phyloP scores from a whole-genome alignment of 2,329 filamentous ascomycete species.

The Fusarium decemcellulare region DNA sequence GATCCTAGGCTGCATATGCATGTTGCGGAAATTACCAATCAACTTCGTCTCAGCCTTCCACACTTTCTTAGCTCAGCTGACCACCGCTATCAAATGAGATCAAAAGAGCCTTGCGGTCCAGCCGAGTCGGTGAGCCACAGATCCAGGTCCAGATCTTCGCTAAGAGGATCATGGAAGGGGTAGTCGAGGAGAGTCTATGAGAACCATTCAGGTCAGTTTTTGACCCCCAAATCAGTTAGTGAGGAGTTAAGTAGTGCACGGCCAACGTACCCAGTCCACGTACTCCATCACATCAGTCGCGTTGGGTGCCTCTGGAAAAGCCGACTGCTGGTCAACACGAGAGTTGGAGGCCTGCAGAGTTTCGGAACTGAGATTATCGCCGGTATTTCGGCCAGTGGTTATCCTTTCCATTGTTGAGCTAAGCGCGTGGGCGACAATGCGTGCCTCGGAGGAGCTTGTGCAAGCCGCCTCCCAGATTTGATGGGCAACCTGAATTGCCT shows the following conservation, averaged over 20 bases:
- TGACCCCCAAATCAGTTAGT: neutral
- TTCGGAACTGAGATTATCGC: neutral
- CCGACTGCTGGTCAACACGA: neutral
- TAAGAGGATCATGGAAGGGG: slow-evolving; percentile 11
- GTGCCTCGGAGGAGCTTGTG: slow-evolving; percentile 33
- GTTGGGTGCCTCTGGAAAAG: neutral
- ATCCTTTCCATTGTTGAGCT: slow-evolving; percentile 36
- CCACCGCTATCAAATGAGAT: no score
- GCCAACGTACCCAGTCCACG: slow-evolving; percentile 40
- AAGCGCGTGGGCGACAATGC: slow-evolving; percentile 38
- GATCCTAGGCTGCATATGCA: no score
- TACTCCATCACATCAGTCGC: slow-evolving; percentile 22
- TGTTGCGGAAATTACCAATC: no score
- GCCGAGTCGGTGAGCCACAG: slow-evolving; percentile 29
- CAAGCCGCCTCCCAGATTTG: slow-evolving; percentile 38
- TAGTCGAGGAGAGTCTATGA: slow-evolving; percentile 26
- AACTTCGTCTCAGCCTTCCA: no score
- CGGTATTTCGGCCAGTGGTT: neutral
- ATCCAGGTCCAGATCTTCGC: slow-evolving; percentile 27
- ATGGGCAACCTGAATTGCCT: slow-evolving; percentile 30
- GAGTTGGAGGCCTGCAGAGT: neutral
- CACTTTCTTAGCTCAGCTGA: no score
- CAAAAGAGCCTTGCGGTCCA: neutral
- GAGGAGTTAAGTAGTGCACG: neutral
- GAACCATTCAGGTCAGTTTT: neutral